Percentiles rank a stretch among this genome's conserved stretches.
Conservation (phyloP, 2,329 filamentous ascomycete species). For the Nigrograna mackinnonii region DNA sequence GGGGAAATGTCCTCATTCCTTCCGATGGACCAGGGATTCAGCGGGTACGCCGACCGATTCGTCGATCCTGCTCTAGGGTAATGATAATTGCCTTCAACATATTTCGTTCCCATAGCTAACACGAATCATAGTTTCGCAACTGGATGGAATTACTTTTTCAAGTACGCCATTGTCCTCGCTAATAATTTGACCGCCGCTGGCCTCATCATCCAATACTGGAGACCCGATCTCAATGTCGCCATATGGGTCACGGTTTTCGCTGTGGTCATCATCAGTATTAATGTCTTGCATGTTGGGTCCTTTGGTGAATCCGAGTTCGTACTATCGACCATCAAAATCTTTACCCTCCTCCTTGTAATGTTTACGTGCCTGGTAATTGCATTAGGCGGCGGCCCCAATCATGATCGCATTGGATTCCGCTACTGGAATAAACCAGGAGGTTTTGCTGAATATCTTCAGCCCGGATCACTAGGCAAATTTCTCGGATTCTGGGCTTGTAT, state of each 20-base stretch:
- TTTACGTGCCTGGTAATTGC: constrained; percentile 39
- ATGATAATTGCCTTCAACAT: constrained; percentile 12
- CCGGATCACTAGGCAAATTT: constrained; percentile 62
- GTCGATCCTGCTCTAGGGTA: constrained; percentile 51
- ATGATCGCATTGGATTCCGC: constrained; percentile 57
- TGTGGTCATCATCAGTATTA: constrained; percentile 40
- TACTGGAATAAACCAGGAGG: constrained; percentile 73
- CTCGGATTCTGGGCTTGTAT: constrained; percentile 62
- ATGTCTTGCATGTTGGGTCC: constrained; percentile 38
- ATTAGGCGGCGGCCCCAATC: constrained; percentile 38
- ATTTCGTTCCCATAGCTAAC: background rate
- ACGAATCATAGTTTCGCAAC: constrained; percentile 22
- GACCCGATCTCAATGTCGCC: constrained; percentile 30
- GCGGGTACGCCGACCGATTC: constrained; percentile 44
- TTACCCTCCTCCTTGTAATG: constrained; percentile 39
- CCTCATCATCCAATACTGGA: constrained; percentile 39
- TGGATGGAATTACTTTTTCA: constrained; percentile 4
- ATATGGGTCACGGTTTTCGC: constrained; percentile 42
- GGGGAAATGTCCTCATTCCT: constrained; percentile 46
- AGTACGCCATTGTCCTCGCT: constrained; percentile 38
- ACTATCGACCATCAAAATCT: constrained; percentile 55
- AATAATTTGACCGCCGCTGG: constrained; percentile 36
- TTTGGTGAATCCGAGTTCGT: constrained; percentile 55
- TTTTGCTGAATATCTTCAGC: constrained; percentile 49
- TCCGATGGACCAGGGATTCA: constrained; percentile 43